These are phyloP conservation scores for Neurospora crassa DNA, from an alignment of 2,329 filamentous ascomycete species.

Conservation along the genomic window DNA sequence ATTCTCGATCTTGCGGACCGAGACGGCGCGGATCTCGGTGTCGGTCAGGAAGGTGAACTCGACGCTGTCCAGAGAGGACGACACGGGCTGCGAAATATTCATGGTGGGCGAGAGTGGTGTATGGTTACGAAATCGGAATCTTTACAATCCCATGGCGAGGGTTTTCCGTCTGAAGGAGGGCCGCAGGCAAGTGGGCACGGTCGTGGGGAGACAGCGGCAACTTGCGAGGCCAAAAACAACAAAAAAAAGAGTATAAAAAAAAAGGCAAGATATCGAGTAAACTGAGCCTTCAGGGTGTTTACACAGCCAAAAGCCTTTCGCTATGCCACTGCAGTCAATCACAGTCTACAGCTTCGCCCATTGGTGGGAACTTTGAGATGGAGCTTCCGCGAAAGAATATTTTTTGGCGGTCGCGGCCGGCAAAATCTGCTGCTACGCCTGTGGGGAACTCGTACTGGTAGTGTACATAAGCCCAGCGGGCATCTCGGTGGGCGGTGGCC, in stretches of 20 bases:
- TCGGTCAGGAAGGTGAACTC: constrained; percentile 80
- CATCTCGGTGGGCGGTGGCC: background rate
- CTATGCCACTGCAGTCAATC: background rate
- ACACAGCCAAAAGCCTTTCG: background rate
- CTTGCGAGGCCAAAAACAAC: background rate
- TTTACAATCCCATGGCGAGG: background rate
- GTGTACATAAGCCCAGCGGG: background rate
- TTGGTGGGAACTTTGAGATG: constrained; percentile 18
- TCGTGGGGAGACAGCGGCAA: background rate
- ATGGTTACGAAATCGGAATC: background rate
- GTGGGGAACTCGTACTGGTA: constrained; percentile 7
- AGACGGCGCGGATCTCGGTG: constrained; percentile 77
- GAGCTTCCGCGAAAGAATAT: constrained; percentile 17
- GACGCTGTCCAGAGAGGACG: constrained; percentile 75
- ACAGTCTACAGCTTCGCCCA: constrained; percentile 8
- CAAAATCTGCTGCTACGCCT: constrained; percentile 7
- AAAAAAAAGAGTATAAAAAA: background rate
- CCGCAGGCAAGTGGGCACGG: background rate
- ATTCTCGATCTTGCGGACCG: constrained; percentile 89
- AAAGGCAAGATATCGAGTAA: background rate
- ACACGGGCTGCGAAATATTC: constrained; percentile 72
- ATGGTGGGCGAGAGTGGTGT: constrained; percentile 28
- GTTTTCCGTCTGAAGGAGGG: background rate
- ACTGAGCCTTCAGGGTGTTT: background rate
- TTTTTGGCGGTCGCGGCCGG: constrained; percentile 20